phyloP scores from a whole-genome alignment of 202 grass and related monocot species.

The Cymbopogon flexuosus region DNA sequence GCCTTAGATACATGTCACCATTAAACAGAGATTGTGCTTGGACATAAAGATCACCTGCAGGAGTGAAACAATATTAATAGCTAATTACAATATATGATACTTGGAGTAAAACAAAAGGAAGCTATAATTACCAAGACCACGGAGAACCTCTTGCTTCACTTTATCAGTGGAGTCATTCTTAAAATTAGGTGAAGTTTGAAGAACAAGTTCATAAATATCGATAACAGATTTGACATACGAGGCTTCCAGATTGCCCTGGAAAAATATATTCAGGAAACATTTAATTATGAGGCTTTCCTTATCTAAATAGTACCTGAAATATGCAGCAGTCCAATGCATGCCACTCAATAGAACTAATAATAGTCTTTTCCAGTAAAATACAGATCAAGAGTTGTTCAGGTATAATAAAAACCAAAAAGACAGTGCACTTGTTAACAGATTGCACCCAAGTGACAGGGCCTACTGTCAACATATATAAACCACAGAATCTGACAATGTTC shows the following conservation, averaged over 20 bases:
- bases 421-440: background rate
- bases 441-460: background rate
- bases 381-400: background rate
- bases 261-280: slow-evolving; percentile 18
- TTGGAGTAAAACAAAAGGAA: slow-evolving; percentile 2
- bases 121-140: slow-evolving; percentile 72
- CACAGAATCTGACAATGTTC: background rate
- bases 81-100: slow-evolving; percentile 18
- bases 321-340: slow-evolving; percentile 16
- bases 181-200: slow-evolving; percentile 87
- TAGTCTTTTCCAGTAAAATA: background rate
- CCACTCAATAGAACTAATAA: slow-evolving; percentile 12
- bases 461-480: background rate
- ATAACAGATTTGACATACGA: slow-evolving; percentile 87
- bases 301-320: slow-evolving; percentile 11
- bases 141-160: slow-evolving; percentile 97
- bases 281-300: slow-evolving; percentile 13
- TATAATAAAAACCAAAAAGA: slow-evolving; percentile 23
- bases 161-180: slow-evolving; percentile 73
- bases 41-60: slow-evolving; percentile 83
- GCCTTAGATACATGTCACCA: slow-evolving; percentile 84
- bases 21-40: slow-evolving; percentile 81
- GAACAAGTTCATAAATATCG: slow-evolving; percentile 91
- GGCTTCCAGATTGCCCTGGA: slow-evolving; percentile 75
- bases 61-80: slow-evolving; percentile 38